These are phyloP conservation scores for Simmondsia chinensis DNA, from an alignment of 148 eudicot species.

Conservation along the genomic window DNA sequence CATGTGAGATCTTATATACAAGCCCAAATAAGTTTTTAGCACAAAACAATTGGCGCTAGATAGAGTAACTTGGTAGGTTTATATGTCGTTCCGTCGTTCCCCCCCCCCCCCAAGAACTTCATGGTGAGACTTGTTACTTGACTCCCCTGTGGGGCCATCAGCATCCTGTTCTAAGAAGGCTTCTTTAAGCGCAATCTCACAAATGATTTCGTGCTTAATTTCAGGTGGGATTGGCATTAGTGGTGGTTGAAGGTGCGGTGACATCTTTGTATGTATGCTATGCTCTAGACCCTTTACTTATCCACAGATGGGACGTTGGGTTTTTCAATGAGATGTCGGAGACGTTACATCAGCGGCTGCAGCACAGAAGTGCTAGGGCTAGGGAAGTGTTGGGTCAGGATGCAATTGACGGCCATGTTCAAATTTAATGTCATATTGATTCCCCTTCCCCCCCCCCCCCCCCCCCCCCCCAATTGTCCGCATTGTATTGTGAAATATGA, in stretches of 20 bases:
- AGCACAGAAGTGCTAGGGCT: conserved; percentile 78
- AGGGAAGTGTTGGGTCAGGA: conserved; percentile 51
- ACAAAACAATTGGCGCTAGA: too few species aligned
- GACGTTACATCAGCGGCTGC: conserved; percentile 78
- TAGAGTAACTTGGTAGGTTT: too few species aligned
- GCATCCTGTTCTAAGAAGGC: too few species aligned
- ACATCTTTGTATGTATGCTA: conserved; percentile 88
- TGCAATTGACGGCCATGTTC: conserved; percentile 37
- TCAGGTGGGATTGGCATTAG: conserved; percentile 92
- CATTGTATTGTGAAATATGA: too few species aligned
- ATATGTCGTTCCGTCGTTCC: too few species aligned
- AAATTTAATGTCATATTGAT: conserved; percentile 5
- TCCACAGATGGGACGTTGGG: conserved; percentile 68
- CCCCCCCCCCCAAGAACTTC: too few species aligned
- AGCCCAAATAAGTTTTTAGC: too few species aligned
- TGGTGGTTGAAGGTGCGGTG: conserved; percentile 88
- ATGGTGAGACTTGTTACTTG: too few species aligned
- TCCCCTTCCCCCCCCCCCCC: not conserved
- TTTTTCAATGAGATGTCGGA: conserved; percentile 82
- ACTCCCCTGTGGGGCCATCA: too few species aligned
- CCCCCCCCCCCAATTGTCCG: not conserved
- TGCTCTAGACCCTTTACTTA: conserved; percentile 74
- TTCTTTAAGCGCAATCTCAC: too few species aligned
- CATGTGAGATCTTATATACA: too few species aligned
- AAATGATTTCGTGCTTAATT: not conserved